Conservation (phyloP, 805 yeast genomes). For the Sugiyamaella marilandica region DNA sequence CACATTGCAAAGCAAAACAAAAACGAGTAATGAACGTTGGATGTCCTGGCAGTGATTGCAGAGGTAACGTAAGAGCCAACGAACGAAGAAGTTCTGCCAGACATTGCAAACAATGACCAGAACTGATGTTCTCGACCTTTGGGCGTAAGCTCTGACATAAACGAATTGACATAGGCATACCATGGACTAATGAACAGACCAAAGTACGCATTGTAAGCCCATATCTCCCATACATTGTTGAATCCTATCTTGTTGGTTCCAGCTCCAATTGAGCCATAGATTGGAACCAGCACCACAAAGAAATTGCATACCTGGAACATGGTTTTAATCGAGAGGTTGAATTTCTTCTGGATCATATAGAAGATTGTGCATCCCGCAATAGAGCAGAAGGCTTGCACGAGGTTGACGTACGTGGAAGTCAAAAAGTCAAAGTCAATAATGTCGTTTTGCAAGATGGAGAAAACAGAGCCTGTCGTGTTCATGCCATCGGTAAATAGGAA, state of each 20-base stretch:
- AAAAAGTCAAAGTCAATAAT: constrained; percentile 14
- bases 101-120: constrained; percentile 15
- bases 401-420: constrained; percentile 13
- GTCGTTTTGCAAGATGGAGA: constrained; percentile 13
- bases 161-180: constrained; percentile 14
- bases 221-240: constrained; percentile 14
- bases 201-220: constrained; percentile 16
- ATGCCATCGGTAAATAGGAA: constrained; percentile 14
- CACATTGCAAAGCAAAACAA: constrained; percentile 16
- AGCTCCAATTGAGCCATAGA: constrained; percentile 13
- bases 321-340: constrained; percentile 11
- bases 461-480: constrained; percentile 11
- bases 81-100: constrained; percentile 14
- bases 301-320: constrained; percentile 15
- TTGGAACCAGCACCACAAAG: constrained; percentile 11
- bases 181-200: constrained; percentile 14
- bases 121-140: constrained; percentile 13
- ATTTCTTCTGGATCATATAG: constrained; percentile 10
- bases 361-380: constrained; percentile 10
- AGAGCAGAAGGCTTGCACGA: constrained; percentile 11
- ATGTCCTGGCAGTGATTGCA: constrained; percentile 16
- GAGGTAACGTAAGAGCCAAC: constrained; percentile 16
- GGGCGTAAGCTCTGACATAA: constrained; percentile 16
- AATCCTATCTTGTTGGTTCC: constrained; percentile 12
- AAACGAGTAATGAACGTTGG: constrained; percentile 13